Evolutionary conservation across 805 yeast species (phyloP).

Genomic region (Cyberlindnera nakhonratchasimensis): DNA sequence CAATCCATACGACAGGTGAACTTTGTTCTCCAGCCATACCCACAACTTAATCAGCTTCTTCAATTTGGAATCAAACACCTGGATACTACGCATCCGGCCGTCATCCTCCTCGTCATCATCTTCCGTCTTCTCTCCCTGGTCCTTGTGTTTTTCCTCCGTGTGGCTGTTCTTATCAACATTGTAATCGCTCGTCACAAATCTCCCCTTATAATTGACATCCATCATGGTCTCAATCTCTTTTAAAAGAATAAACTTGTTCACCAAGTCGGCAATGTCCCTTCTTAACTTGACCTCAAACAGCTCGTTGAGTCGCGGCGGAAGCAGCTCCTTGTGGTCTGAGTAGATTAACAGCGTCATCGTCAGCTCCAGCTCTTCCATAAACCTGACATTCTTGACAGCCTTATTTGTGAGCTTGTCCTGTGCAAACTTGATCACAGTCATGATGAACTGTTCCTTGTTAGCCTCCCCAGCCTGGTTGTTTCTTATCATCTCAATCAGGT

Average conservation of each 20-base stretch:
- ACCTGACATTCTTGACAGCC: conserved; percentile 52
- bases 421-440: conserved; percentile 54
- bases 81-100: conserved; percentile 4
- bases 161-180: conserved; percentile 4
- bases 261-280: conserved; percentile 61
- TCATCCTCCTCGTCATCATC: conserved; percentile 8
- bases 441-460: conserved; percentile 47
- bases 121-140: too few relatives aligned
- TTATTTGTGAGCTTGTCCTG: conserved; percentile 58
- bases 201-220: conserved; percentile 11
- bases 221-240: conserved; percentile 17
- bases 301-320: conserved; percentile 53
- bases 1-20: background rate
- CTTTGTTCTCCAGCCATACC: conserved; percentile 59
- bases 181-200: background rate
- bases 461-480: conserved; percentile 21
- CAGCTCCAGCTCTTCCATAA: conserved; percentile 70
- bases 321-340: conserved; percentile 31
- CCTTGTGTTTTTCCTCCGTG: background rate
- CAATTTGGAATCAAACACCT: conserved; percentile 32
- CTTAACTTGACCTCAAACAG: conserved; percentile 61
- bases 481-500: conserved; percentile 73
- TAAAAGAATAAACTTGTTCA: conserved; percentile 60
- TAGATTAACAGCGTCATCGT: conserved; percentile 77
- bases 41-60: conserved; percentile 57